These are phyloP conservation scores for Ceratocystis destructans DNA, from an alignment of 2,329 filamentous ascomycete genomes.

Conservation along the genomic window DNA sequence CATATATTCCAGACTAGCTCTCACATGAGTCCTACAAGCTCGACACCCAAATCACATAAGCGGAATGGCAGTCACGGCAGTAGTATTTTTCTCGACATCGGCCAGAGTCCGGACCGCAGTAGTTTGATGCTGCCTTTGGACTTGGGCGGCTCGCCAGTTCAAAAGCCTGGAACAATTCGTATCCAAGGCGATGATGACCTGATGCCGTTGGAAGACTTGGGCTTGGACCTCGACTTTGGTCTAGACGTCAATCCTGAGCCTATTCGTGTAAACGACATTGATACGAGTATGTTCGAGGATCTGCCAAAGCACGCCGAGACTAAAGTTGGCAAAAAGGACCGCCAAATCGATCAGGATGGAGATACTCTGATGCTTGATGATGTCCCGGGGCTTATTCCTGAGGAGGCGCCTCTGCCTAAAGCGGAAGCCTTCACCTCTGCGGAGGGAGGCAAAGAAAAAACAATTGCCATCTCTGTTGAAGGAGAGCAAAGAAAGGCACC, in stretches of 20 bases:
- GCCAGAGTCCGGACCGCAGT: conserved; percentile 12
- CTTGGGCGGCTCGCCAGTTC: background rate
- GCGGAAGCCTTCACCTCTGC: conserved; percentile 26
- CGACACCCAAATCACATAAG: conserved; percentile 1
- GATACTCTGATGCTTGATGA: conserved; percentile 22
- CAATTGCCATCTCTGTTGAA: conserved; percentile 20
- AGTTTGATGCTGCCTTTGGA: conserved; percentile 11
- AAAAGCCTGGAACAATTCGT: conserved; percentile 10
- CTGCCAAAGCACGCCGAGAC: background rate
- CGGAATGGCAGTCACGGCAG: conserved; percentile 2
- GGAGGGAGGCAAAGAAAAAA: conserved; percentile 17
- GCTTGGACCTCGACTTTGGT: conserved; percentile 18
- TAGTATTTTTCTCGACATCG: conserved; percentile 15
- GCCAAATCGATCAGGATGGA: conserved; percentile 18
- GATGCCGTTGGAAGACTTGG: conserved; percentile 20
- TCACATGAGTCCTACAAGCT: conserved; percentile 14
- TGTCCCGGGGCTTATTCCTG: conserved; percentile 28
- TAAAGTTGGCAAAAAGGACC: background rate
- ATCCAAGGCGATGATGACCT: conserved; percentile 19
- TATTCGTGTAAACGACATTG: background rate
- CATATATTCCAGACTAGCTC: conserved; percentile 12
- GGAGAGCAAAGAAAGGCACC: conserved; percentile 15
- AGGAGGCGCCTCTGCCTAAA: conserved; percentile 29
- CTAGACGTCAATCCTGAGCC: background rate
- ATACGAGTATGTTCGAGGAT: conserved; percentile 8